Percentiles rank a stretch among this genome's conserved stretches.
Conservation (phyloP, 208 protist genomes). For the Trypanosoma vivax region DNA sequence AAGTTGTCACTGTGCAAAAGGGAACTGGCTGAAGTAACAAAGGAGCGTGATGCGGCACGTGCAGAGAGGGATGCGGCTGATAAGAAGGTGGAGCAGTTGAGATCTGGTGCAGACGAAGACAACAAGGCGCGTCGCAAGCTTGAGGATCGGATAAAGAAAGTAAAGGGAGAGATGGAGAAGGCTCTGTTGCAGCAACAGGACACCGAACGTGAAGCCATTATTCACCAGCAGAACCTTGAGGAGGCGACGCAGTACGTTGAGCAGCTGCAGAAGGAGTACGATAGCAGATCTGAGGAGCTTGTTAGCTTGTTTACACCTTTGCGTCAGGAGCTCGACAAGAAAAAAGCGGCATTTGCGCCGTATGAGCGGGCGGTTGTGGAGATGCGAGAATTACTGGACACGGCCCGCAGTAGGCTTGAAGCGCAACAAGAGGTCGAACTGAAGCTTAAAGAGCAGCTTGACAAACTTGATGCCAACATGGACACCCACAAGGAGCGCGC, state of each 20-base stretch:
- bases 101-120: conserved; percentile 64
- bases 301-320: conserved; percentile 71
- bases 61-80: conserved; percentile 54
- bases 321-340: conserved; percentile 89
- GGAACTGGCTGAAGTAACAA: conserved; percentile 43
- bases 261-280: conserved; percentile 54
- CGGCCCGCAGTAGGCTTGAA: conserved; percentile 33
- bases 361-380: conserved; percentile 75
- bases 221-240: conserved; percentile 78
- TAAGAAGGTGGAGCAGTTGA: conserved; percentile 65
- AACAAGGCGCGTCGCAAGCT: conserved; percentile 60
- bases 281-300: conserved; percentile 68
- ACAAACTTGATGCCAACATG: conserved; percentile 25
- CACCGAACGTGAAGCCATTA: conserved; percentile 70
- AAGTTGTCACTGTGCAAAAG: conserved; percentile 51
- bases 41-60: conserved; percentile 53
- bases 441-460: conserved; percentile 29
- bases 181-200: conserved; percentile 73
- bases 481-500: conserved; percentile 26
- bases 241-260: conserved; percentile 54
- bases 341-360: conserved; percentile 86
- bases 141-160: conserved; percentile 77
- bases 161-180: conserved; percentile 72
- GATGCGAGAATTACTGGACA: conserved; percentile 44
- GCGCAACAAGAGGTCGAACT: conserved; percentile 27